Conservation (phyloP, 2,329 filamentous ascomycete species). For the Tolypocladium paradoxum region DNA sequence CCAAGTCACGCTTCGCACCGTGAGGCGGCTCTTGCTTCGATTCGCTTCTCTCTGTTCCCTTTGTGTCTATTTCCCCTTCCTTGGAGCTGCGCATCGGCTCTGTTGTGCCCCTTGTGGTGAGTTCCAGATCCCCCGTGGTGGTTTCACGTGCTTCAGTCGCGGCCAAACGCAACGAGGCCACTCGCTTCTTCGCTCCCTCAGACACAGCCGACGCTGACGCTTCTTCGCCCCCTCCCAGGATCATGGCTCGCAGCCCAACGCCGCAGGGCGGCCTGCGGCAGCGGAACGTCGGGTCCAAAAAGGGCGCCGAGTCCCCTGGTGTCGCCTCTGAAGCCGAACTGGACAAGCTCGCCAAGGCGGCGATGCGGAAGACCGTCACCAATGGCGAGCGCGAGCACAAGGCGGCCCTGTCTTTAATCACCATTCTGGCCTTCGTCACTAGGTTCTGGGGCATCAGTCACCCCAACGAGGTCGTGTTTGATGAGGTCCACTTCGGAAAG, state of each 20-base stretch:
- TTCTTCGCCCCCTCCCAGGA: conserved; percentile 11
- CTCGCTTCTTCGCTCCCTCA: not conserved
- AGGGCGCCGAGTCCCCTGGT: conserved; percentile 25
- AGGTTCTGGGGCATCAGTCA: conserved; percentile 95
- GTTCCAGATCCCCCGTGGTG: not conserved
- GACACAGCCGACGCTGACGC: conserved; percentile 8
- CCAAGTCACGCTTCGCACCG: not conserved
- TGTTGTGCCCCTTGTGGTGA: not conserved
- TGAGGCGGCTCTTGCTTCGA: not conserved
- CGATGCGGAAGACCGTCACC: conserved; percentile 20
- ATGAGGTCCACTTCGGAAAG: conserved; percentile 99
- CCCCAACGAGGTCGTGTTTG: conserved; percentile 94
- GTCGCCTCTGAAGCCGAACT: conserved; percentile 34
- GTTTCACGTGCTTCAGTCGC: not conserved
- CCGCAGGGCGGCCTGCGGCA: conserved; percentile 50
- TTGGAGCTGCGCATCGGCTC: not conserved
- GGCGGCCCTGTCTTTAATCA: conserved; percentile 66
- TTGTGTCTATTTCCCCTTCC: not conserved
- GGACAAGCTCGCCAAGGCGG: conserved; percentile 35
- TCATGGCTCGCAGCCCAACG: conserved; percentile 37
- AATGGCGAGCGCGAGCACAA: conserved; percentile 74
- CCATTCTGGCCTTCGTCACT: conserved; percentile 74
- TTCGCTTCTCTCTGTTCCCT: not conserved
- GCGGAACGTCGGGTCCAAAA: conserved; percentile 43
- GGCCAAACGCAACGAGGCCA: not conserved